Conservation (phyloP, 345 rosid genomes). For the Firmiana major region DNA sequence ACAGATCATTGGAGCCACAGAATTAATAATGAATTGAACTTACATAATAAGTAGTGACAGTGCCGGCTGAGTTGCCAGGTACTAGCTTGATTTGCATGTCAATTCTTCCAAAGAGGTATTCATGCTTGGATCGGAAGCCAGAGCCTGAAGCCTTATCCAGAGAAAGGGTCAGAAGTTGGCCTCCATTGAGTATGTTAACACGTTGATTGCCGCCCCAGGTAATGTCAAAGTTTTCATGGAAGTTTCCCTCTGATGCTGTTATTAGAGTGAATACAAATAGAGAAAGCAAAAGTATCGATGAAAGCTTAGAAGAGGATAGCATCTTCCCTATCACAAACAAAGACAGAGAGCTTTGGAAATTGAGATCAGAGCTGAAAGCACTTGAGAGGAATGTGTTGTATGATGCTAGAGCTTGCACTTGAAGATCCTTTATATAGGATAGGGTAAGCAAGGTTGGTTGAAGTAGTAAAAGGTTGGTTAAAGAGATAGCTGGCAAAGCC, state of each 20-base stretch:
- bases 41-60: slow-evolving; percentile 62
- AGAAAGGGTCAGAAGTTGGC: slow-evolving; percentile 42
- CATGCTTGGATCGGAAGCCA: slow-evolving; percentile 51
- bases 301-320: not conserved
- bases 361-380: not conserved
- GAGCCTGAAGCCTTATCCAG: slow-evolving; percentile 60
- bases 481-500: not conserved
- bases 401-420: not conserved
- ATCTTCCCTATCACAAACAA: not conserved
- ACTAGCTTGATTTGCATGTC: slow-evolving; percentile 64
- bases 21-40: not conserved
- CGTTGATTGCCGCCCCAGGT: slow-evolving; percentile 46
- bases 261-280: not conserved
- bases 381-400: not conserved
- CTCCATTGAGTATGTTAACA: slow-evolving; percentile 44
- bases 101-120: slow-evolving; percentile 47
- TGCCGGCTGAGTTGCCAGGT: slow-evolving; percentile 62
- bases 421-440: not conserved
- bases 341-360: not conserved
- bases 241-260: slow-evolving; percentile 26
- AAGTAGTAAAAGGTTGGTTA: not conserved
- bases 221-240: slow-evolving; percentile 42
- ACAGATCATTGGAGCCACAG: not conserved
- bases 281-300: not conserved
- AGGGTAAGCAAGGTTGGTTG: not conserved